These are phyloP conservation scores for Pyrenophora teres DNA, from an alignment of 2,329 filamentous ascomycete genomes.

Conservation along the genomic window DNA sequence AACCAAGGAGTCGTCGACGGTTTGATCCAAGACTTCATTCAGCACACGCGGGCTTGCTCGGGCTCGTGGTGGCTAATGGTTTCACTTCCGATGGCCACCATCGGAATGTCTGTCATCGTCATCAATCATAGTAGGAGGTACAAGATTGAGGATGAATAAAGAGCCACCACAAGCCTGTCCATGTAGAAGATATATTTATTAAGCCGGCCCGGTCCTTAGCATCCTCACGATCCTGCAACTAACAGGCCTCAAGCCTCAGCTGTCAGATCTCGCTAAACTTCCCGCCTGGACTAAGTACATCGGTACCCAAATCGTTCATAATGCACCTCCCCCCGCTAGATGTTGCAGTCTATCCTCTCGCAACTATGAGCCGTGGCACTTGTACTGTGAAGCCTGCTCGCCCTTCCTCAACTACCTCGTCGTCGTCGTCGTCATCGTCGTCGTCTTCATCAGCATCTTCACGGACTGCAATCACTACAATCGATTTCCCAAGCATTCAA, in stretches of 20 bases:
- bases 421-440: slow-evolving; percentile 35
- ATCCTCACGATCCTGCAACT: slow-evolving; percentile 28
- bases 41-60: slow-evolving; percentile 29
- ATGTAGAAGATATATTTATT: slow-evolving; percentile 8
- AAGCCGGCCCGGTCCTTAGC: slow-evolving; percentile 22
- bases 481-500: slow-evolving; percentile 44
- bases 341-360: slow-evolving; percentile 38
- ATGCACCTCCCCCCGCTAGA: slow-evolving; percentile 47
- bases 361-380: slow-evolving; percentile 44
- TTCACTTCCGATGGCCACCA: slow-evolving; percentile 6
- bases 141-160: neutral
- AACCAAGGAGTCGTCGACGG: slow-evolving; percentile 12
- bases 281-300: slow-evolving; percentile 17
- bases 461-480: slow-evolving; percentile 21
- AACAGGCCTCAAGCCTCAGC: slow-evolving; percentile 12
- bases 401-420: slow-evolving; percentile 31
- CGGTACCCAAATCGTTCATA: slow-evolving; percentile 26
- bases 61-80: slow-evolving; percentile 15
- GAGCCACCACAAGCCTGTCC: neutral
- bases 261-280: slow-evolving; percentile 24
- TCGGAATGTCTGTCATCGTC: slow-evolving; percentile 1
- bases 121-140: neutral
- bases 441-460: slow-evolving; percentile 35
- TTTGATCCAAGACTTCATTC: slow-evolving; percentile 12
- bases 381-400: slow-evolving; percentile 30